A percentile compares a stretch with the other conserved stretches of the same genome.
phyloP scores from a whole-genome alignment of 2,329 filamentous ascomycete species.

The Saccharata proteae region DNA sequence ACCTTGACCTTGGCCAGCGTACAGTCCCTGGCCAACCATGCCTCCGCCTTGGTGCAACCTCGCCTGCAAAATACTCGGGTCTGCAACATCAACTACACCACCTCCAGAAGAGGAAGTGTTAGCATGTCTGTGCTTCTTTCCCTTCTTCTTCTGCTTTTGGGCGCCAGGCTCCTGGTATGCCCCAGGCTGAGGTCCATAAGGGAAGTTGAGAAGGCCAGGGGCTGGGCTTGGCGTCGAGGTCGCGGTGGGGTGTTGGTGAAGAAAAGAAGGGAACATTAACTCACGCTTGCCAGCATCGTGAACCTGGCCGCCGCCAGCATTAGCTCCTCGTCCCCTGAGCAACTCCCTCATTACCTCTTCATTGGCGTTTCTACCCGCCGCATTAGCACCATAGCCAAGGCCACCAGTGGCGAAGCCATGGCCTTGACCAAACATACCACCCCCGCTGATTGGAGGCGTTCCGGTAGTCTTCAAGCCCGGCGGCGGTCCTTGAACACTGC shows the following conservation, averaged over 20 bases:
- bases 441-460: slow-evolving; percentile 71
- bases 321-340: slow-evolving; percentile 52
- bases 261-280: slow-evolving; percentile 89
- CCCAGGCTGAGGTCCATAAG: slow-evolving; percentile 78
- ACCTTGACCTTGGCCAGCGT: slow-evolving; percentile 79
- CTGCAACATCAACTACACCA: slow-evolving; percentile 99
- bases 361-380: slow-evolving; percentile 57
- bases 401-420: slow-evolving; percentile 65
- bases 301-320: slow-evolving; percentile 51
- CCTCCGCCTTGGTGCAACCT: slow-evolving; percentile 86
- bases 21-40: slow-evolving; percentile 73
- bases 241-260: slow-evolving; percentile 73
- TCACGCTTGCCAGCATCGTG: slow-evolving; percentile 94
- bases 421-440: slow-evolving; percentile 79
- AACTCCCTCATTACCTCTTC: slow-evolving; percentile 73
- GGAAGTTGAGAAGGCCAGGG: slow-evolving; percentile 80
- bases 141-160: slow-evolving; percentile 99
- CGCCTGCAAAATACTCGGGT: slow-evolving; percentile 98
- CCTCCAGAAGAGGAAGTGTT: slow-evolving; percentile 99
- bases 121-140: slow-evolving; percentile 99
- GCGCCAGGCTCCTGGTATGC: slow-evolving; percentile 77
- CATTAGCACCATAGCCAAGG: slow-evolving; percentile 48
- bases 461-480: slow-evolving; percentile 91
- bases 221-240: slow-evolving; percentile 79
- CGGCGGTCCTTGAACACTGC: slow-evolving; percentile 81